Evolutionary conservation across 331 rosid genomes (phyloP).

Genomic region (Quercus tomentella): DNA sequence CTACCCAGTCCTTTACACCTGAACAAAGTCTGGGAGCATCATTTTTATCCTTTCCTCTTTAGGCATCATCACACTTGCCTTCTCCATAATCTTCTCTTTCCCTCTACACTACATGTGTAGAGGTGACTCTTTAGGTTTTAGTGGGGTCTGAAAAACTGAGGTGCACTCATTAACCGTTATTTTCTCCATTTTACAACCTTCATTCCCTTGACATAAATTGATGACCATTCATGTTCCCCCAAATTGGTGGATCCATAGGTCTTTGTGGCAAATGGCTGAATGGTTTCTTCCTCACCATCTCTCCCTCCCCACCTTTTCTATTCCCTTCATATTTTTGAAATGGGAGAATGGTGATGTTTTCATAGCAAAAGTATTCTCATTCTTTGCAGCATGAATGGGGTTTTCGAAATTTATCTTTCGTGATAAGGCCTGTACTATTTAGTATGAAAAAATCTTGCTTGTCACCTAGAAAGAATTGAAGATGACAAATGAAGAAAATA

Average conservation of each 20-base stretch:
- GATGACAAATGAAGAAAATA: conserved; percentile 1
- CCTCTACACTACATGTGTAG: too few relatives aligned
- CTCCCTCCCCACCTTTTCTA: too few relatives aligned
- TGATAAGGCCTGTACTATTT: not conserved
- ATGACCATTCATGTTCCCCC: not conserved
- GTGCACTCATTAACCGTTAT: too few relatives aligned
- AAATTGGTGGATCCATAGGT: not conserved
- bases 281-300: not conserved
- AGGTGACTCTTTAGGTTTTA: too few relatives aligned
- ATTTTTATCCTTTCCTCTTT: not conserved
- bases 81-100: too few relatives aligned
- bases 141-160: too few relatives aligned
- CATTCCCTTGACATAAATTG: not conserved
- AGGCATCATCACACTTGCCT: not conserved
- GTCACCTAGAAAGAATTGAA: not conserved
- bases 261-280: not conserved
- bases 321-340: too few relatives aligned
- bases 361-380: not conserved
- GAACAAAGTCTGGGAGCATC: not conserved
- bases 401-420: not conserved
- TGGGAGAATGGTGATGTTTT: not conserved
- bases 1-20: not conserved
- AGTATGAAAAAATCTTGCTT: not conserved
- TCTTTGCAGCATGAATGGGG: not conserved
- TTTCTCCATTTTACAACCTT: not conserved